Conservation (phyloP, 169 alveolate genomes). For the Sarcocystis neurona region DNA sequence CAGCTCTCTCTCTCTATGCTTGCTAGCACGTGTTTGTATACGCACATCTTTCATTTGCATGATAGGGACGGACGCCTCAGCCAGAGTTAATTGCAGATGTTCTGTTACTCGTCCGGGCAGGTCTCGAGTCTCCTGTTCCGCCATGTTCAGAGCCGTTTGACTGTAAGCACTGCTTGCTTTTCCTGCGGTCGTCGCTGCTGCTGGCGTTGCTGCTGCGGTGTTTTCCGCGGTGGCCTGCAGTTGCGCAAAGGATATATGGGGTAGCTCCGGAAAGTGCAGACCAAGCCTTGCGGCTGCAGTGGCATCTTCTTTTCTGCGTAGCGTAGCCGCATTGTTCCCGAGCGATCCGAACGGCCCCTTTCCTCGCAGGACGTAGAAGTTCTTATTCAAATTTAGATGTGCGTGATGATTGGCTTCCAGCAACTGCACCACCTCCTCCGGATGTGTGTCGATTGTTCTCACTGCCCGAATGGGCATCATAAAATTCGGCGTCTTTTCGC, state of each 20-base stretch:
- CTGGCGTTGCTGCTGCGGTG: not conserved
- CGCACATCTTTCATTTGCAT: conserved; percentile 61
- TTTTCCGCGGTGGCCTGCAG: not conserved
- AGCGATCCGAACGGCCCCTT: conserved; percentile 54
- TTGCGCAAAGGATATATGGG: conserved; percentile 13
- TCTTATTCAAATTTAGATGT: not conserved
- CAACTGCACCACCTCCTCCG: conserved; percentile 10
- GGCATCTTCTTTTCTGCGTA: no score
- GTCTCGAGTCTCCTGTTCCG: not conserved
- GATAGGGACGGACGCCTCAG: conserved; percentile 61
- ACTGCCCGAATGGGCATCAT: conserved; percentile 42
- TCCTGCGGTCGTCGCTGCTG: not conserved
- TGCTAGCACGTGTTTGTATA: no score
- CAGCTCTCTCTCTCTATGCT: no score
- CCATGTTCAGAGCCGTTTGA: no score
- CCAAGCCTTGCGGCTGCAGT: not conserved
- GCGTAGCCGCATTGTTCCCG: not conserved
- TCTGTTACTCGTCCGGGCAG: not conserved
- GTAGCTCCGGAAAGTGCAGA: not conserved
- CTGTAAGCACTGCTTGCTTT: not conserved
- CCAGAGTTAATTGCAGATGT: conserved; percentile 32
- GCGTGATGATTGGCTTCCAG: conserved; percentile 48
- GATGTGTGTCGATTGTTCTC: not conserved
- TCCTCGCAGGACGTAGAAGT: conserved; percentile 40
- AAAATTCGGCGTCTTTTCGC: conserved; percentile 6